Conservation (phyloP, 2,329 filamentous ascomycete genomes). For the Sporothrix dimorphospora region DNA sequence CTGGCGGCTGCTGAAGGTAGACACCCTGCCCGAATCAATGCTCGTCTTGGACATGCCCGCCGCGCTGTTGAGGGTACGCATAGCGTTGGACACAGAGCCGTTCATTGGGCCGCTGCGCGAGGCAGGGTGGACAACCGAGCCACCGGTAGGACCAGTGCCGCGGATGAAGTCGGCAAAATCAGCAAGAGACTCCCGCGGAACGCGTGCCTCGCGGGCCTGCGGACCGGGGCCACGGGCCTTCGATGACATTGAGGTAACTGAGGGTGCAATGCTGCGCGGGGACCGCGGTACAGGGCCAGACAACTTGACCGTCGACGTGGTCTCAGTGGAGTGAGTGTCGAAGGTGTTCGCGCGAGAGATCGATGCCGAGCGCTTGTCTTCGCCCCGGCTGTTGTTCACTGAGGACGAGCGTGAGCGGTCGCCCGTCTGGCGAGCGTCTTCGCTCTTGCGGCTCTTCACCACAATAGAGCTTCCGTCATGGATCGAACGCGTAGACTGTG, state of each 20-base stretch:
- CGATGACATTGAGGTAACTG: constrained; percentile 35
- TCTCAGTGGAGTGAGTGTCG: constrained; percentile 38
- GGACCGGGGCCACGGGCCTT: constrained; percentile 41
- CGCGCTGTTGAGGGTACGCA: constrained; percentile 44
- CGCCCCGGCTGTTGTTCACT: constrained; percentile 43
- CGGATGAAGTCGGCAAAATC: constrained; percentile 92
- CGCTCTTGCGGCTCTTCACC: constrained; percentile 50
- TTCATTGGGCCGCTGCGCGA: constrained; percentile 19
- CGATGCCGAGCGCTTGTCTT: constrained; percentile 43
- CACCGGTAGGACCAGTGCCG: constrained; percentile 71
- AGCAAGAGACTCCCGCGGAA: constrained; percentile 69
- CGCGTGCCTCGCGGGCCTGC: constrained; percentile 71
- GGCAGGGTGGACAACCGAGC: constrained; percentile 8
- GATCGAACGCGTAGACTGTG: constrained; percentile 47
- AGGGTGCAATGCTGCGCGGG: constrained; percentile 36
- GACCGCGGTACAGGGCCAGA: constrained; percentile 35
- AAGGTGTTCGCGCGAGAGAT: constrained; percentile 38
- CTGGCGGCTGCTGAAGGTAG: constrained; percentile 45
- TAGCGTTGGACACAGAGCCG: constrained; percentile 30
- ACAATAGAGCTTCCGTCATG: constrained; percentile 48
- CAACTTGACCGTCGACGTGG: constrained; percentile 33
- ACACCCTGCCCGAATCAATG: constrained; percentile 46
- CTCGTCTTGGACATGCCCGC: constrained; percentile 41
- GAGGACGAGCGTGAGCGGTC: constrained; percentile 56
- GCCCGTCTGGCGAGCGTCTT: constrained; percentile 48